Conservation (phyloP, 257 asterid species). For the Lavandula angustifolia region DNA sequence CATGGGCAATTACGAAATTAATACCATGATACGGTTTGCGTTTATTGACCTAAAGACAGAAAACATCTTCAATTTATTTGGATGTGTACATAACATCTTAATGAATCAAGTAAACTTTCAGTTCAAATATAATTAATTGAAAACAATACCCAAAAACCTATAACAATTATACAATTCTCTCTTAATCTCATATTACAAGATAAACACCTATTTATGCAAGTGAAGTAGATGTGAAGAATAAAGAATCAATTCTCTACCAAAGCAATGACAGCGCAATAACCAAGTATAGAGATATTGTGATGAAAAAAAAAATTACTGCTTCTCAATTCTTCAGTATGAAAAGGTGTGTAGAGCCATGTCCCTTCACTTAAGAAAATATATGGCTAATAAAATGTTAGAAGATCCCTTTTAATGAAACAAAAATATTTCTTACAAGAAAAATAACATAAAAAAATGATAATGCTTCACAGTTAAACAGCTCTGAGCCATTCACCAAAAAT, state of each 20-base stretch:
- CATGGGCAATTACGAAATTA: conserved; percentile 90
- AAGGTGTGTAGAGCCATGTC: background rate
- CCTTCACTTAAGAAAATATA: conserved; percentile 10
- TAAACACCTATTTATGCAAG: too few species aligned
- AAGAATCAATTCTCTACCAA: background rate
- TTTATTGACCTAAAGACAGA: conserved; percentile 63
- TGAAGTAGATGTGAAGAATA: too few species aligned
- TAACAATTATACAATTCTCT: too few species aligned
- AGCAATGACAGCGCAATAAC: background rate
- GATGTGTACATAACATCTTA: conserved; percentile 16
- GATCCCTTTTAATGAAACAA: background rate
- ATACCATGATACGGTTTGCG: conserved; percentile 89
- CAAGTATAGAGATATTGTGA: background rate
- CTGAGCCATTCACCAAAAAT: background rate
- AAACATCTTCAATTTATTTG: conserved; percentile 15
- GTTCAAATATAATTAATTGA: background rate
- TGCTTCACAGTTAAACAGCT: background rate
- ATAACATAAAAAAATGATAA: conserved; percentile 3
- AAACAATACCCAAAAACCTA: too few species aligned
- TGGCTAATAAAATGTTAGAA: conserved; percentile 1
- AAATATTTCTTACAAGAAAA: background rate
- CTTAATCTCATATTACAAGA: too few species aligned
- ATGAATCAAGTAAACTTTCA: conserved; percentile 20
- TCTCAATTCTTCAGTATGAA: background rate
- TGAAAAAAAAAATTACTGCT: background rate